phyloP scores from a whole-genome alignment of 768 basidiomycete species.

The Auricularia sp. region DNA sequence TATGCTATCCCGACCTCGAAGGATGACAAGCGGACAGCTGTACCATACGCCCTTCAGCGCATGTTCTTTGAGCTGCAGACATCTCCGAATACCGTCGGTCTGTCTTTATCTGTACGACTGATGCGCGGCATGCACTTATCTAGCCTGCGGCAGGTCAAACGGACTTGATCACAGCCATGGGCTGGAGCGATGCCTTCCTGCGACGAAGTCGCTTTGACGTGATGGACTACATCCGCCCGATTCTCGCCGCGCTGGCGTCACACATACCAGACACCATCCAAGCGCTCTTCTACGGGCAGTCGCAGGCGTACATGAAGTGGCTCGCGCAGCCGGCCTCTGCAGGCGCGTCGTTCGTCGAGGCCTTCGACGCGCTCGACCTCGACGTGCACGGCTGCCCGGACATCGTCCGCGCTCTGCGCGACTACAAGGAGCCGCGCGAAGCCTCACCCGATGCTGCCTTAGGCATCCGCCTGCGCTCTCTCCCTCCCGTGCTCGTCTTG shows the following conservation, averaged over 20 bases:
- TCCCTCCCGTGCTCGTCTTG: not conserved
- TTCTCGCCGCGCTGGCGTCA: not conserved
- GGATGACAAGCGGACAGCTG: not conserved
- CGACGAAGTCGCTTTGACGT: not conserved
- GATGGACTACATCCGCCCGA: slow-evolving; percentile 3
- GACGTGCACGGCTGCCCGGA: not conserved
- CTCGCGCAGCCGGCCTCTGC: not conserved
- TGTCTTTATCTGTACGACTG: not conserved
- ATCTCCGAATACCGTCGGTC: not conserved
- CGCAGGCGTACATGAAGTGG: not conserved
- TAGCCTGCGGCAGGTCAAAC: not conserved
- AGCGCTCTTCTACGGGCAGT: not conserved
- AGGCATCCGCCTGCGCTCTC: not conserved
- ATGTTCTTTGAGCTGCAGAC: not conserved
- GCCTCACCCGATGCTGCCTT: not conserved
- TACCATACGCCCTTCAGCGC: not conserved
- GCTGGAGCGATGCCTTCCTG: slow-evolving; percentile 1
- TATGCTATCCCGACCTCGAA: not conserved
- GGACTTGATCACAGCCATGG: not conserved
- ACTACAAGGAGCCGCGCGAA: not conserved
- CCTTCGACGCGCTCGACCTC: slow-evolving; percentile 2
- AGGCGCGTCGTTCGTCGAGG: not conserved
- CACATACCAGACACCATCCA: not conserved
- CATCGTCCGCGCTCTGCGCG: not conserved
- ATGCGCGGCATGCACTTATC: not conserved